Evolutionary conservation across 805 yeast species (phyloP), one percentile per base, ranked within the genome.

Genomic region (Kurtzmaniella cleridarum): DNA sequence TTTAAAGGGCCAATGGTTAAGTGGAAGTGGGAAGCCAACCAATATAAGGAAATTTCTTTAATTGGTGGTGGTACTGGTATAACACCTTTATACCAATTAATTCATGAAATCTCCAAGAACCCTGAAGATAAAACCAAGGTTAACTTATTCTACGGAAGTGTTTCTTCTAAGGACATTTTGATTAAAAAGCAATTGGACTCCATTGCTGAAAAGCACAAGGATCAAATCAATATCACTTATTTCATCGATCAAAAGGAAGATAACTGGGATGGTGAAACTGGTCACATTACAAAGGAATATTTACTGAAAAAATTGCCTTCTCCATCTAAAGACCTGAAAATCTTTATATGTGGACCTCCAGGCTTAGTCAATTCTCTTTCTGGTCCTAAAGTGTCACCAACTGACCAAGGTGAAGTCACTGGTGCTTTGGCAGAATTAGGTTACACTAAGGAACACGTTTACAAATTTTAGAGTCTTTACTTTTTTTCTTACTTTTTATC

Each of bases 41-140:
- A 81, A 59, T 91, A 77, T 71, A 78, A 84, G 55, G 70, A 79
- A 48, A 79, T 93, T 59, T 78, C 83, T 42, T 76, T 93, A 59
- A 72, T 93, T 51, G 98, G 96, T 54, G 98, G 95, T 57, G 98
- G 98, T 59, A 75, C 95, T 37, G 98, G 98, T 66, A 90, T 93
- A 62, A 87, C 97, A 35, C 98, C 98, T 43, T 74, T 93, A 65
- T 90, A 76, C 74, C 98, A 93, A 73, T 67, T 93, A 61, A 62
- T 87, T 46, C 83, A 79, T 55, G 81, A 78, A 60, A 76, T 91
- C 59, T 73, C 85, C 55, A 72, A 74, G 59, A 79, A 90, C 73
- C 90, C 95, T 41, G 69, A 66, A 34, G 98, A 93, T 69, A 83
- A 87, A 63, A 93, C 98, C 55, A 83, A 88, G 75, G 81, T 93